A percentile compares a stretch with the other conserved stretches of the same genome.
Evolutionary conservation across 2,329 filamentous ascomycete species (phyloP).

Genomic region (Fusarium fujikuroi): DNA sequence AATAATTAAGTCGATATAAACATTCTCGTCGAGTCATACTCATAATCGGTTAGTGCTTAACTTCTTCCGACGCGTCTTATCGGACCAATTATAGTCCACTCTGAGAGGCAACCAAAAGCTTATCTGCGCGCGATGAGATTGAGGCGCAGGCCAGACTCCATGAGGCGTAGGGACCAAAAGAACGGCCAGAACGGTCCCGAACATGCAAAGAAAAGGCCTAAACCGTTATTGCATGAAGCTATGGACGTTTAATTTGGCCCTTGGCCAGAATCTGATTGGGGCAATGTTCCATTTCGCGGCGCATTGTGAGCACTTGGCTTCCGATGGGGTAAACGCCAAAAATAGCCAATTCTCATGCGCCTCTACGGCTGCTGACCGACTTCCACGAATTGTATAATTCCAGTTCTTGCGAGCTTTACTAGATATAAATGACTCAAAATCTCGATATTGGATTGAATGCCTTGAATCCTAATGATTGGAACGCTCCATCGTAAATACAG

Average conservation of each 20-base stretch:
- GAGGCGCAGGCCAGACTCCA: background rate
- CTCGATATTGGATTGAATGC: fast-evolving
- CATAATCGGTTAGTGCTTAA: background rate
- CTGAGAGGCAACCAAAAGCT: background rate
- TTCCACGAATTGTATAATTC: fast-evolving
- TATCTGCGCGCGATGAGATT: background rate
- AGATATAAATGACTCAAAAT: background rate
- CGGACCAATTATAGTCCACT: fast-evolving
- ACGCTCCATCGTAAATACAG: background rate
- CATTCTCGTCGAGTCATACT: background rate
- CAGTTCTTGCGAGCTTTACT: fast-evolving
- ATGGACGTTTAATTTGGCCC: fast-evolving
- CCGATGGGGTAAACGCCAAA: background rate
- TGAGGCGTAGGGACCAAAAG: background rate
- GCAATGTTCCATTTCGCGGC: background rate
- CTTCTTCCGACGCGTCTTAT: background rate
- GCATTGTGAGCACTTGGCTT: background rate
- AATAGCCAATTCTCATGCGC: too few relatives aligned
- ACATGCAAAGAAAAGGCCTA: background rate
- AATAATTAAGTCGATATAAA: background rate
- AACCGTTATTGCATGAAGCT: fast-evolving
- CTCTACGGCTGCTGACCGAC: background rate
- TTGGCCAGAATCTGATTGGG: background rate
- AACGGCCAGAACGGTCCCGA: background rate
- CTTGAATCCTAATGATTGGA: too few relatives aligned